A percentile compares a stretch with the other conserved stretches of the same genome.
Evolutionary conservation across 805 yeast species (phyloP).

Genomic region (Candida tallmaniae): DNA sequence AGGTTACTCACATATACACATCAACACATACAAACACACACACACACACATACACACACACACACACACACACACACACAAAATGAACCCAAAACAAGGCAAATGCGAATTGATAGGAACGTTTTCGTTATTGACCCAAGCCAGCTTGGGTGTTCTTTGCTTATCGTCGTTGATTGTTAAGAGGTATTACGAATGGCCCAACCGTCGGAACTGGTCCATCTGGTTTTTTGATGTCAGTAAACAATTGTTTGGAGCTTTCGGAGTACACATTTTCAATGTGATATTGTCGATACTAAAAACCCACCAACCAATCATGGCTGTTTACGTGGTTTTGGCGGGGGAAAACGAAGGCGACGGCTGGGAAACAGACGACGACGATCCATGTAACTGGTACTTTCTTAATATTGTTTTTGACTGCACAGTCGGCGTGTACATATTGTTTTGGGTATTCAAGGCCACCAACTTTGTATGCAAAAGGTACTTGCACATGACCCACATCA

Average conservation of each 20-base stretch:
- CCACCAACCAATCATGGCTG: conserved; percentile 3
- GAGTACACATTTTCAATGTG: conserved; percentile 77
- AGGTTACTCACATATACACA: too few species aligned
- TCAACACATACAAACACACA: too few species aligned
- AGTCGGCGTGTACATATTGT: conserved; percentile 80
- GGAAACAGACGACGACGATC: conserved; percentile 29
- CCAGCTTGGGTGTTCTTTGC: conserved; percentile 70
- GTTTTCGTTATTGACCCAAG: conserved; percentile 76
- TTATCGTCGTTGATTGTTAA: conserved; percentile 69
- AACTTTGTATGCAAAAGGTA: conserved; percentile 41
- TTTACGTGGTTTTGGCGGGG: background rate
- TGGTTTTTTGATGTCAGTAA: conserved; percentile 90
- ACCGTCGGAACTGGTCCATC: conserved; percentile 76
- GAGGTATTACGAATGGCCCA: conserved; percentile 73
- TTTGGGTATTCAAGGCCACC: conserved; percentile 45
- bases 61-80: too few species aligned
- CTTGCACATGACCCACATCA: conserved; percentile 34
- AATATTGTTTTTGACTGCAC: conserved; percentile 90
- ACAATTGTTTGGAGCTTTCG: conserved; percentile 82
- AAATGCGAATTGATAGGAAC: conserved; percentile 66
- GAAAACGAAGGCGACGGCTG: conserved; percentile 28
- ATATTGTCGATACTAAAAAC: conserved; percentile 60
- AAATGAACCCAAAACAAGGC: too few species aligned
- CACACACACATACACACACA: too few species aligned
- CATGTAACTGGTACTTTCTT: conserved; percentile 94